Evolutionary conservation across 2,329 filamentous ascomycete species (phyloP).

Genomic region (Alternaria gansuensis): DNA sequence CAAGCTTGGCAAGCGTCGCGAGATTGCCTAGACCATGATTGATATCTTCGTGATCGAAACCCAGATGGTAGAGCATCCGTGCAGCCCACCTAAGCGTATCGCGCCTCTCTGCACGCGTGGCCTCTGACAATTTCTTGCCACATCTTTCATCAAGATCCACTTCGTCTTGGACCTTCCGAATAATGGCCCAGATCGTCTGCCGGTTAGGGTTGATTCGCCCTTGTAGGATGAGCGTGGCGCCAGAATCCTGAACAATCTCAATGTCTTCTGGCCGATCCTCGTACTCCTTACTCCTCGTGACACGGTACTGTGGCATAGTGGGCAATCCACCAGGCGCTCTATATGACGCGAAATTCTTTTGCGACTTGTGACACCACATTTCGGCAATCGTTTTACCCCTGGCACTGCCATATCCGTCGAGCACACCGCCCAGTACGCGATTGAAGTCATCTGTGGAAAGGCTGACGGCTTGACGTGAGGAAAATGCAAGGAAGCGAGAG

Average conservation of each 20-base stretch:
- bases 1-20: constrained; percentile 43
- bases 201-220: constrained; percentile 45
- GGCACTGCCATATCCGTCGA: constrained; percentile 58
- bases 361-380: constrained; percentile 54
- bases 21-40: constrained; percentile 44
- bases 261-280: constrained; percentile 42
- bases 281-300: constrained; percentile 37
- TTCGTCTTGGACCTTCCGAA: constrained; percentile 48
- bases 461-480: constrained; percentile 36
- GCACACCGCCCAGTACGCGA: constrained; percentile 63
- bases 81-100: constrained; percentile 47
- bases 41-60: constrained; percentile 47
- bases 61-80: constrained; percentile 43
- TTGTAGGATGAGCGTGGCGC: constrained; percentile 39
- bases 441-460: constrained; percentile 59
- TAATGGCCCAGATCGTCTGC: constrained; percentile 46
- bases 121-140: constrained; percentile 23
- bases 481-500: constrained; percentile 43
- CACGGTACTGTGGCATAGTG: constrained; percentile 41
- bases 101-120: constrained; percentile 33
- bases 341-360: constrained; percentile 36
- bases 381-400: constrained; percentile 60
- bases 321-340: constrained; percentile 46
- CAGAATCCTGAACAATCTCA: constrained; percentile 40
- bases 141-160: constrained; percentile 30